Conservation (phyloP, 495 filamentous ascomycete genomes). For the Lophiotrema nucula region DNA sequence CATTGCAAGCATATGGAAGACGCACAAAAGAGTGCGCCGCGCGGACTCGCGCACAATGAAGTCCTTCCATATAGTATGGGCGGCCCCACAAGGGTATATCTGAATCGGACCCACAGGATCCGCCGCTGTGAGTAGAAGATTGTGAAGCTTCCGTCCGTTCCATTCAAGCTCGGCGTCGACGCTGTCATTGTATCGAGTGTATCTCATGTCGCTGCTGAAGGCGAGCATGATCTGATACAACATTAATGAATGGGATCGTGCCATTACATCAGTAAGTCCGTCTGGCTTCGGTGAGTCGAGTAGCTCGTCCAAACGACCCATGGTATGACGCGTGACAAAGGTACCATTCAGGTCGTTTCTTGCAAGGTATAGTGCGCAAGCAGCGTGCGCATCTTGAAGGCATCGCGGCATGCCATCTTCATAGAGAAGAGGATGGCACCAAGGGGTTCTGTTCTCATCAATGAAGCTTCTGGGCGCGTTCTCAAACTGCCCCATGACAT, state of each 20-base stretch:
- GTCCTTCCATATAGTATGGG: constrained; percentile 29
- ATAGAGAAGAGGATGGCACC: constrained; percentile 52
- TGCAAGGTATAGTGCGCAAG: constrained; percentile 51
- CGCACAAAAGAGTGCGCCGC: constrained; percentile 9
- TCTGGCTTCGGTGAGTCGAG: constrained; percentile 40
- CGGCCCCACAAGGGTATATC: constrained; percentile 37
- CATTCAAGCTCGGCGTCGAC: not conserved
- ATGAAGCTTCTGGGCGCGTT: constrained; percentile 50
- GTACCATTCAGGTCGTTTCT: constrained; percentile 48
- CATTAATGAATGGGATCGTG: constrained; percentile 40
- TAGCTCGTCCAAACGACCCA: constrained; percentile 43
- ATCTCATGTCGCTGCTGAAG: constrained; percentile 20
- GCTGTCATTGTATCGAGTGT: not conserved
- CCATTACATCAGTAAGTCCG: constrained; percentile 34
- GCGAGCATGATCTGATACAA: constrained; percentile 20
- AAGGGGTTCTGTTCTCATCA: constrained; percentile 48
- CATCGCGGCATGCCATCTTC: constrained; percentile 47
- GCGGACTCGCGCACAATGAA: constrained; percentile 26
- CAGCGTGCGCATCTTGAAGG: constrained; percentile 53
- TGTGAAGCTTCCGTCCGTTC: not conserved
- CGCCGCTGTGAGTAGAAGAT: not conserved
- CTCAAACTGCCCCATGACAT: constrained; percentile 47
- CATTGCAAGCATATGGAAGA: constrained; percentile 9
- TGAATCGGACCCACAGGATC: constrained; percentile 5
- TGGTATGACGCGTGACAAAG: constrained; percentile 47